Conservation (phyloP, 805 yeast genomes). For the Barnettozyma sucrosica region DNA sequence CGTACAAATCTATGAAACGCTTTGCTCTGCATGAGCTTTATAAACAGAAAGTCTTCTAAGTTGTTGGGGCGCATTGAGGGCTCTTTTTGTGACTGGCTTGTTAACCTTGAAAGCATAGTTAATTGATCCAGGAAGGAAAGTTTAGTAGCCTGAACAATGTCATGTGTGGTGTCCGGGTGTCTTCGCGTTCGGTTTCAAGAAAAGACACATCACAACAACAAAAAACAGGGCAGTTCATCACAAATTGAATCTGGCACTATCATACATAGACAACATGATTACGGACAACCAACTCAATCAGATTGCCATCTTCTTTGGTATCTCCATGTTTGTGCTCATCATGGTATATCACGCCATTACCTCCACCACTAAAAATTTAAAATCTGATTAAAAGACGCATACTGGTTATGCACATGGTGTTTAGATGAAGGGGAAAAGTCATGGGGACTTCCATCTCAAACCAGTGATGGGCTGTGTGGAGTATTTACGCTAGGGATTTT, state of each 20-base stretch:
- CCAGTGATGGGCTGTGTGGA: not conserved
- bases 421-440: not conserved
- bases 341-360: slow-evolving; percentile 63
- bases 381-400: slow-evolving; percentile 4
- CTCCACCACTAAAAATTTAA: slow-evolving; percentile 34
- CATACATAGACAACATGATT: slow-evolving; percentile 48
- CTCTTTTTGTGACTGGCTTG: no score
- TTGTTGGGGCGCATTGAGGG: slow-evolving; percentile 24
- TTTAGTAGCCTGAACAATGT: not conserved
- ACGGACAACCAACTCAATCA: slow-evolving; percentile 74
- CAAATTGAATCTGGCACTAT: not conserved
- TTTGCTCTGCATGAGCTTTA: slow-evolving; percentile 45
- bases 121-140: no score
- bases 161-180: not conserved
- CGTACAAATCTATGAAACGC: slow-evolving; percentile 60
- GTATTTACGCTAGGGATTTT: not conserved
- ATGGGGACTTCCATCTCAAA: not conserved
- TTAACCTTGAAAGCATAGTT: no score
- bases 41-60: slow-evolving; percentile 43
- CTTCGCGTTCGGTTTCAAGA: not conserved
- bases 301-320: slow-evolving; percentile 68
- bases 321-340: slow-evolving; percentile 64
- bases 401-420: not conserved
- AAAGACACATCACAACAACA: not conserved
- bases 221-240: not conserved